These are phyloP conservation scores for Pseudevernia furfuracea DNA, from an alignment of 495 filamentous ascomycete genomes.

Conservation along the genomic window DNA sequence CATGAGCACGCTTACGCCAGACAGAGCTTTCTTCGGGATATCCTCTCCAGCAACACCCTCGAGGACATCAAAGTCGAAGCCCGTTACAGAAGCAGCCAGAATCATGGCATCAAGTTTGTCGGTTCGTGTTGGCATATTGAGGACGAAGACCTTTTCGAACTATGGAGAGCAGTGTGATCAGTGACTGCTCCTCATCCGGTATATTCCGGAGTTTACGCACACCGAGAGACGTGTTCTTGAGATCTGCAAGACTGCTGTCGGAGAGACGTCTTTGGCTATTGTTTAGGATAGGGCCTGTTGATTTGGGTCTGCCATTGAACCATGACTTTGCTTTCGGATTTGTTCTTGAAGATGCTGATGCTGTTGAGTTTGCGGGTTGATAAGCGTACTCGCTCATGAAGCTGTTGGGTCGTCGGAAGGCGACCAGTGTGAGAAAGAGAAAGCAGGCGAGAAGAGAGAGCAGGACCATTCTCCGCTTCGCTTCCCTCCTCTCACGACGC, in stretches of 20 bases:
- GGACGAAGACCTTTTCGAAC: slow-evolving; percentile 55
- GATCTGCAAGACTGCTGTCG: slow-evolving; percentile 11
- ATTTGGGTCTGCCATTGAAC: slow-evolving; percentile 2
- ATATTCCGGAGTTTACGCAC: not conserved
- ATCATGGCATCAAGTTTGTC: slow-evolving; percentile 56
- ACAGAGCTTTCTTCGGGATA: slow-evolving; percentile 35
- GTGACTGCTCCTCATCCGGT: not conserved
- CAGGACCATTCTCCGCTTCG: slow-evolving; percentile 17
- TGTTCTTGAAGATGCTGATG: not conserved
- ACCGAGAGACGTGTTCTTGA: slow-evolving; percentile 21
- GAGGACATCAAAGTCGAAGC: slow-evolving; percentile 48
- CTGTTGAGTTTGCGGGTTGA: not conserved
- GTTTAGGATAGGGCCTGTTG: slow-evolving; percentile 10
- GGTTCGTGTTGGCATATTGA: slow-evolving; percentile 52
- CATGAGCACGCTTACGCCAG: slow-evolving; percentile 17
- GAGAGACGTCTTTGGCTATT: slow-evolving; percentile 16
- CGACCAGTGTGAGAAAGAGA: slow-evolving; percentile 16
- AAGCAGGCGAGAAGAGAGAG: slow-evolving; percentile 15
- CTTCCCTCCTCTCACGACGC: slow-evolving; percentile 16
- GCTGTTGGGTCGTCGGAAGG: slow-evolving; percentile 19
- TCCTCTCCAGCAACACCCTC: slow-evolving; percentile 42
- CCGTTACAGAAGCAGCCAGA: slow-evolving; percentile 44
- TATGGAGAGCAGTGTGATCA: slow-evolving; percentile 24
- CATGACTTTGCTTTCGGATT: not conserved
- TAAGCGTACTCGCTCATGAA: slow-evolving; percentile 8